phyloP scores from a whole-genome alignment of 1,284 basidiomycete genomes.

The Naganishia albida region DNA sequence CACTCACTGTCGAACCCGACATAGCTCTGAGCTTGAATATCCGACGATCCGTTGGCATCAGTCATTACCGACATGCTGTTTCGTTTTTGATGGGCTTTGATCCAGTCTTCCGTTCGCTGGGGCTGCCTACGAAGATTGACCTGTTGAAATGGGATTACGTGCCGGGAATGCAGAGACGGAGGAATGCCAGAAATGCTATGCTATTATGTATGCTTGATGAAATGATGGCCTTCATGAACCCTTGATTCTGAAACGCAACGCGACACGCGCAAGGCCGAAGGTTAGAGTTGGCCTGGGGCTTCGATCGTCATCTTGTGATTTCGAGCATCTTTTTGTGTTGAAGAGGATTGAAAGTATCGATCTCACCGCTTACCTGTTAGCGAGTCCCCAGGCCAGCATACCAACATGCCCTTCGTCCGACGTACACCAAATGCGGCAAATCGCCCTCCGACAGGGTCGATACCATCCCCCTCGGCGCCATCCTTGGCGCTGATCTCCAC shows the following conservation, averaged over 20 bases:
- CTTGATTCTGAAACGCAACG: constrained; percentile 3
- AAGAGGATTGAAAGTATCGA: too few species aligned
- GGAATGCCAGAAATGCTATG: too few species aligned
- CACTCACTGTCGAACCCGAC: constrained; percentile 80
- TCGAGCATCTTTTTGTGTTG: background rate
- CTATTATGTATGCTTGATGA: too few species aligned
- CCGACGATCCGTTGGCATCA: constrained; percentile 10
- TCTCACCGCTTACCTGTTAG: too few species aligned
- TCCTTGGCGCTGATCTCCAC: constrained; percentile 73
- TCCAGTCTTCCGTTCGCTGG: too few species aligned
- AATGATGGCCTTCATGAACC: too few species aligned
- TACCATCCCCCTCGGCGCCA: constrained; percentile 64
- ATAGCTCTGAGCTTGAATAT: constrained; percentile 74
- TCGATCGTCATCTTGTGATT: background rate
- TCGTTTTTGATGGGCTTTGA: background rate
- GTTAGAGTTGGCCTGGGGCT: background rate
- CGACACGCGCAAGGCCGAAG: constrained; percentile 4
- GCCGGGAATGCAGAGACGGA: too few species aligned
- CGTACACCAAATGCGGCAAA: constrained; percentile 17
- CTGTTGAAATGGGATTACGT: too few species aligned
- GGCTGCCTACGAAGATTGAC: too few species aligned
- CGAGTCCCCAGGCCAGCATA: too few species aligned
- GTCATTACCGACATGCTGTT: constrained; percentile 17
- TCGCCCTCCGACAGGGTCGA: constrained; percentile 58
- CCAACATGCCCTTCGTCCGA: constrained; percentile 23